Conservation (phyloP, 371 early-diverging fungal genomes). For the Lichtheimia hyalospora region DNA sequence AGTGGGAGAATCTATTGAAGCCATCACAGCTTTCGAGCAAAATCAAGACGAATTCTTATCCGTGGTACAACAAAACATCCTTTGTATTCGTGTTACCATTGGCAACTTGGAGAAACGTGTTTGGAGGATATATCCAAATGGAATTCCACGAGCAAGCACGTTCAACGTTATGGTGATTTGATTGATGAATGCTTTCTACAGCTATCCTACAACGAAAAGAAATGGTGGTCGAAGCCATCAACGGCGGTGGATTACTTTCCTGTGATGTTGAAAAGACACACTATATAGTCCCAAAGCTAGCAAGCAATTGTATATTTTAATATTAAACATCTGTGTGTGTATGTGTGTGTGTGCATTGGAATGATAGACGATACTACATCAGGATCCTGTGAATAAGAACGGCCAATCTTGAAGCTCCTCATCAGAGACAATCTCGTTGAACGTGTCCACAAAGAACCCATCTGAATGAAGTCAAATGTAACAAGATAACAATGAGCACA, state of each 20-base stretch:
- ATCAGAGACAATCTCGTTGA: too few species aligned
- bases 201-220: slow-evolving; percentile 49
- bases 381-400: too few species aligned
- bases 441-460: too few species aligned
- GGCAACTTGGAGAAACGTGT: slow-evolving; percentile 60
- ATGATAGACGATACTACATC: too few species aligned
- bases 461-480: too few species aligned
- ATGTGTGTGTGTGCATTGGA: too few species aligned
- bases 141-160: slow-evolving; percentile 37
- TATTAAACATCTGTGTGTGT: too few species aligned
- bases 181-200: slow-evolving; percentile 78
- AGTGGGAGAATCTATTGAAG: slow-evolving; percentile 78
- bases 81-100: slow-evolving; percentile 48
- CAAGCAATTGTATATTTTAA: too few species aligned
- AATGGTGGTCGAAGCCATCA: slow-evolving; percentile 10
- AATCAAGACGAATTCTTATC: slow-evolving; percentile 58
- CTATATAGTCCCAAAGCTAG: slow-evolving; percentile 1
- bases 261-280: slow-evolving; percentile 9
- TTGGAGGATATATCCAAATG: slow-evolving; percentile 67
- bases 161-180: slow-evolving; percentile 79
- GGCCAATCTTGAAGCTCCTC: too few species aligned
- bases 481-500: too few species aligned
- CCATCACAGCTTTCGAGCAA: slow-evolving; percentile 63
- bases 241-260: background rate
- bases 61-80: slow-evolving; percentile 66